phyloP scores from a whole-genome alignment of 352 stramenopile genomes.

The Phytophthora crassamura region DNA sequence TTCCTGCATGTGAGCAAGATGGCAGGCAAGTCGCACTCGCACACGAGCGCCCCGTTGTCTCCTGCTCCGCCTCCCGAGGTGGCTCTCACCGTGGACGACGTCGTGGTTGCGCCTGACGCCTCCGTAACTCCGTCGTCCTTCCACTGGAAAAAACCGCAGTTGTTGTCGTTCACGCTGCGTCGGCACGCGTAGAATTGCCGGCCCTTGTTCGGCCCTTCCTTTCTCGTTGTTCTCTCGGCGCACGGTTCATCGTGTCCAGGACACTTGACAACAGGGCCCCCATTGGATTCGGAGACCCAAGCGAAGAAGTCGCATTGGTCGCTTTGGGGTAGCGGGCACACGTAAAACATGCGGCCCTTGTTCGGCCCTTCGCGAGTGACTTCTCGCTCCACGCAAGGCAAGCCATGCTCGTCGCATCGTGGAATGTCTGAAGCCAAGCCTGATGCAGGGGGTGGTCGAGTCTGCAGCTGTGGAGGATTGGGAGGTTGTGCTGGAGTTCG shows the following conservation, averaged over 20 bases:
- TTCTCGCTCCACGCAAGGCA: conserved; percentile 59
- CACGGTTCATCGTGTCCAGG: conserved; percentile 69
- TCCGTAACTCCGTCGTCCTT: conserved; percentile 59
- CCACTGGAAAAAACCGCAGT: conserved; percentile 79
- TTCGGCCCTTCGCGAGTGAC: conserved; percentile 81
- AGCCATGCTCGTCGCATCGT: conserved; percentile 55
- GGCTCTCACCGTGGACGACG: conserved; percentile 5
- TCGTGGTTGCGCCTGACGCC: background rate
- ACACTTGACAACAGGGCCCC: conserved; percentile 43
- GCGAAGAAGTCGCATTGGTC: conserved; percentile 94
- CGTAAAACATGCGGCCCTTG: conserved; percentile 93
- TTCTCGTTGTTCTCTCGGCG: conserved; percentile 64
- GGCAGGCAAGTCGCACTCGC: conserved; percentile 51
- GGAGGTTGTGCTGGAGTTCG: conserved; percentile 13
- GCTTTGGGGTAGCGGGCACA: conserved; percentile 80
- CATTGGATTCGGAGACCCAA: conserved; percentile 78
- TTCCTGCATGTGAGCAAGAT: conserved; percentile 73
- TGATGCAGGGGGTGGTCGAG: conserved; percentile 1
- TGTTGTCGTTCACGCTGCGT: conserved; percentile 60
- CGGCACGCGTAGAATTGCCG: conserved; percentile 69
- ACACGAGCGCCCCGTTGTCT: conserved; percentile 30
- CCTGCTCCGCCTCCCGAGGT: background rate
- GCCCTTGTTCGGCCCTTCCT: conserved; percentile 74
- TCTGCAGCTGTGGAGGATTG: background rate
- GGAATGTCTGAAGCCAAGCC: conserved; percentile 30